Conservation (phyloP, 208 protist genomes). For the Herpetomonas muscarum region DNA sequence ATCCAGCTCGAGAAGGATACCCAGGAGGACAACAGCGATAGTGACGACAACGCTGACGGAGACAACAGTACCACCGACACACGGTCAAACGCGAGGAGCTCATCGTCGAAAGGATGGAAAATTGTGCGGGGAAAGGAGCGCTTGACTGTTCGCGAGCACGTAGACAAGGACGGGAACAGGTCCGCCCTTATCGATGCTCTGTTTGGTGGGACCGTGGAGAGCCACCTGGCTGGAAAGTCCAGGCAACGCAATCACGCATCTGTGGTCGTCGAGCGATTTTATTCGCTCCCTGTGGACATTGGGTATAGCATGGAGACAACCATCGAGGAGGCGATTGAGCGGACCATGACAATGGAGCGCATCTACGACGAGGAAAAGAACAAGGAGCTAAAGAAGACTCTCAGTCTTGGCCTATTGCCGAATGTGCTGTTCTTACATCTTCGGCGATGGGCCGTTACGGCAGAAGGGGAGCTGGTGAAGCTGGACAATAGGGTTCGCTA, state of each 20-base stretch:
- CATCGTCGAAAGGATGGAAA: constrained; percentile 54
- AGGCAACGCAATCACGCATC: constrained; percentile 49
- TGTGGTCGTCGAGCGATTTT: constrained; percentile 64
- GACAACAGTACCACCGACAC: not conserved
- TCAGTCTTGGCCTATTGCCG: constrained; percentile 44
- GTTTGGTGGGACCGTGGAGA: constrained; percentile 71
- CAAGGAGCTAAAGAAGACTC: constrained; percentile 63
- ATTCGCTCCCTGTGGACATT: constrained; percentile 57
- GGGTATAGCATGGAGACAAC: constrained; percentile 57
- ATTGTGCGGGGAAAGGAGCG: constrained; percentile 57
- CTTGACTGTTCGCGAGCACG: constrained; percentile 47
- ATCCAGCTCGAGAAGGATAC: constrained; percentile 17
- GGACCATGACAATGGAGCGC: constrained; percentile 45
- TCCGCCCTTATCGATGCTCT: constrained; percentile 49
- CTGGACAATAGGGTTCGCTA: constrained; percentile 74
- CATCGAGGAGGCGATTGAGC: constrained; percentile 64
- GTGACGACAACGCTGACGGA: not conserved
- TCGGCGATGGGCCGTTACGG: constrained; percentile 77
- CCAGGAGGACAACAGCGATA: not conserved
- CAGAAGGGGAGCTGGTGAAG: constrained; percentile 80
- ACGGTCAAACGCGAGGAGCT: not conserved
- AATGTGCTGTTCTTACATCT: constrained; percentile 70
- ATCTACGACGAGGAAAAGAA: constrained; percentile 55
- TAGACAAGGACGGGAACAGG: constrained; percentile 23
- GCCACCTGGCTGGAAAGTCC: constrained; percentile 57